Evolutionary conservation across 2,329 filamentous ascomycete species (phyloP).

Genomic region (Phoma herbarum): DNA sequence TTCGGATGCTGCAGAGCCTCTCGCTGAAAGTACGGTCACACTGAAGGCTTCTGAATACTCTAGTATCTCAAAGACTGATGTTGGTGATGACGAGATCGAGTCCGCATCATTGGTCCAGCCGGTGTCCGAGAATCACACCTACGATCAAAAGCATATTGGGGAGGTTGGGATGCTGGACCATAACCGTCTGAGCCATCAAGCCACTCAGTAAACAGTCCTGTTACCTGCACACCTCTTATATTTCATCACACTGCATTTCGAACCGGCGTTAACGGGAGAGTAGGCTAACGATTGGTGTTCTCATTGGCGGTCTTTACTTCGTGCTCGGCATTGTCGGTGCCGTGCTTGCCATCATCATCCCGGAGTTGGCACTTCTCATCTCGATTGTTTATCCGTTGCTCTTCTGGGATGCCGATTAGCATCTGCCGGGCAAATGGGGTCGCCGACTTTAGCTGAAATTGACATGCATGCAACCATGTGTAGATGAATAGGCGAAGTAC

Average conservation of each 20-base stretch:
- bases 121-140: conserved; percentile 28
- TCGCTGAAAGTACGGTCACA: conserved; percentile 39
- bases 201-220: conserved; percentile 38
- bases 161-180: conserved; percentile 43
- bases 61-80: conserved; percentile 17
- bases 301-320: conserved; percentile 20
- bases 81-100: conserved; percentile 41
- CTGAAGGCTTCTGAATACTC: conserved; percentile 33
- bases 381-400: conserved; percentile 9
- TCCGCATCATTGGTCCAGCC: conserved; percentile 36
- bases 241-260: conserved; percentile 9
- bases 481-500: conserved; percentile 11
- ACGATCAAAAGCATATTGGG: conserved; percentile 48
- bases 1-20: conserved; percentile 10
- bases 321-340: conserved; percentile 9
- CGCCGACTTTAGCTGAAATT: background rate
- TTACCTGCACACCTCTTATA: background rate
- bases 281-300: conserved; percentile 14
- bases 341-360: conserved; percentile 9
- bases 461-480: conserved; percentile 9
- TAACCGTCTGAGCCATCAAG: conserved; percentile 33
- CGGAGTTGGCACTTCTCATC: conserved; percentile 14
- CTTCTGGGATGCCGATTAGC: background rate
- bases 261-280: conserved; percentile 27
- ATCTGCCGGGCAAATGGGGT: background rate